Evolutionary conservation across 2,329 filamentous ascomycete species (phyloP).

Genomic region (Erysiphe neolycopersici): DNA sequence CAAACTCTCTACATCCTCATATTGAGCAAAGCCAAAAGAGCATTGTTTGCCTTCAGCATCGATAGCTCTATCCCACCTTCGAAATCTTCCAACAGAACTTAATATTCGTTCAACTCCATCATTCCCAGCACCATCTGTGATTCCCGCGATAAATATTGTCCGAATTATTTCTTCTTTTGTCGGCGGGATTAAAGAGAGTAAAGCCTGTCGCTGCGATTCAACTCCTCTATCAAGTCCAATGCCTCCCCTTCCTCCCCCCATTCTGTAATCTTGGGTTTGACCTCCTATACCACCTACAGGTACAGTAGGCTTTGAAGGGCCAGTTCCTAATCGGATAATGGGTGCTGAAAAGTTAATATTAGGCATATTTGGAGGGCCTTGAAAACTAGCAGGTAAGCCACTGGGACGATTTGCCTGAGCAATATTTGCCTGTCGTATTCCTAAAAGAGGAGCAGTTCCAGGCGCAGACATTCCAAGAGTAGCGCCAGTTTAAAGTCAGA

Average conservation of each 20-base stretch:
- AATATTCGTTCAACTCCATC: constrained; percentile 57
- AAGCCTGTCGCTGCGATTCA: constrained; percentile 38
- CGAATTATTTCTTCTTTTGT: constrained; percentile 75
- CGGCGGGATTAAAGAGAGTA: constrained; percentile 50
- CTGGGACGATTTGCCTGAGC: constrained; percentile 56
- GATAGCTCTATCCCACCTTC: constrained; percentile 63
- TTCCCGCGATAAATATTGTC: constrained; percentile 70
- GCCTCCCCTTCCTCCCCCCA: constrained; percentile 15
- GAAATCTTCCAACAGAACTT: constrained; percentile 46
- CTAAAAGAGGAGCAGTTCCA: constrained; percentile 53
- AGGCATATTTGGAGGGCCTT: constrained; percentile 72
- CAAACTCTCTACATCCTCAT: constrained; percentile 71
- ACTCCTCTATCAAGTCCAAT: constrained; percentile 19
- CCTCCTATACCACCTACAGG: constrained; percentile 17
- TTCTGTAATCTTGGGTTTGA: constrained; percentile 18
- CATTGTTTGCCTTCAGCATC: constrained; percentile 51
- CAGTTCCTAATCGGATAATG: constrained; percentile 75
- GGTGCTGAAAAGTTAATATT: constrained; percentile 97
- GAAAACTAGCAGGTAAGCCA: constrained; percentile 59
- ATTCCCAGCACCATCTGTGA: constrained; percentile 56
- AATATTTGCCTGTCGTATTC: constrained; percentile 47
- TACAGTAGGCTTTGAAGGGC: constrained; percentile 32
- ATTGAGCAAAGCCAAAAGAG: constrained; percentile 88
- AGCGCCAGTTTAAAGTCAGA: constrained; percentile 24
- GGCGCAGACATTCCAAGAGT: constrained; percentile 64